Evolutionary conservation across 371 early-diverging fungal genomes (phyloP), one percentile per base, ranked within the genome.

Genomic region (Mycotypha africana): DNA sequence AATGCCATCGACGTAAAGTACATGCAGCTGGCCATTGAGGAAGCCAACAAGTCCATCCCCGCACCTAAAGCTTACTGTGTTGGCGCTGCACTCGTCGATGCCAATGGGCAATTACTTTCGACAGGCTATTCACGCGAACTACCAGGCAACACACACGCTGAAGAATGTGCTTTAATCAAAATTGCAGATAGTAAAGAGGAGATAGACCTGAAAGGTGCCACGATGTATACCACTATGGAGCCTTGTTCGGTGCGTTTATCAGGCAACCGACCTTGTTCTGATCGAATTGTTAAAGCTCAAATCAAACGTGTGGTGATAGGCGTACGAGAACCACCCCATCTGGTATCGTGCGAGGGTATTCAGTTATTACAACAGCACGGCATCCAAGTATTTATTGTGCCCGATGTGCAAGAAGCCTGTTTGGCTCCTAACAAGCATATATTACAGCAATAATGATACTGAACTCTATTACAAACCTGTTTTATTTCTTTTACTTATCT

Each of bases 161-260:
- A 94, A 56, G 86, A 94, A 71, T 81, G 84, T 47, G 81, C 84
- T 24, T 65, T 92, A 1, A 32, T 74, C 23, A 94, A 94, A 60
- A 64, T 89, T 3, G 25, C n/a, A 20, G 50, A 28, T 16, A 31
- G 35, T 36, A 6, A 28, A 7, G n/a, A n/a, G n/a, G 24, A 22
- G 5, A 16, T 39, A 0, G 32, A 30, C 11, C 35, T 46, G 5
- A 46, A 46, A 14, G 62, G 56, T 15, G 70, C 71, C 4, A 81
- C 82, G 24, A 82, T 91, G 68, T 93, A 91, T 55, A 87, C 91
- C 5, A 93, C 94, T 8, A 93, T 93, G 94, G 94, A 93, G 44
- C 94, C 94, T 0, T 93, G 94, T 52, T 81, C 84, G 3, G 58
- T 63, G 44, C 78, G 94, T 19, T 64, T 90, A 12, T 89, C 89